Base-by-base conservation (phyloP, 2,329 filamentous ascomycete species). In the Diplocarpon mali region DNA sequence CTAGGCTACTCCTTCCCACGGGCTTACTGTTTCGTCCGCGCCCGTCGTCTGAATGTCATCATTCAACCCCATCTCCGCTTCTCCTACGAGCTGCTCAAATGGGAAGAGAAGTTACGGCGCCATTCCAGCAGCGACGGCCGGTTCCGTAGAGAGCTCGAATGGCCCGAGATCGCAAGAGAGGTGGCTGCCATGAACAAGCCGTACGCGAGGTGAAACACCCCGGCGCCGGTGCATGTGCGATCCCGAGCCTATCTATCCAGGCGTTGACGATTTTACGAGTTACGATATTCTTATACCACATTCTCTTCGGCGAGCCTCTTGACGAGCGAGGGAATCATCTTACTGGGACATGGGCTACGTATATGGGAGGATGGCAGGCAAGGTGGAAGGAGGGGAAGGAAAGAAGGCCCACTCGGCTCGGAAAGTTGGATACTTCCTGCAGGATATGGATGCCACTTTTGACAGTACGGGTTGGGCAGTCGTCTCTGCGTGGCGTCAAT, bases 11-110 rank as follows among this genome's bases (percentile, higher is more conserved):
- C 87, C 0, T 90, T 96, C 57, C 88, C 92, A 11, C 76, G 85
- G 44, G 92, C 92, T 47, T 98, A 98, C 65, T 96, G 92, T 64
- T 96, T 90, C 63, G 92, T 98, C 31, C 81, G 92, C 28, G 92
- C 92, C 15, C 77, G 92, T 42, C 75, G 92, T 49, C 71, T 98
- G 38, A 98, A 98, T 60, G 92, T 98, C 42, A 98, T 98, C 52
- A 96, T 98, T 52, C 92, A 98, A 63, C 92, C 92, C 11, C 90
- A 98, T 67, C 72, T 98, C 45, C 77, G 87, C 47, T 98, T 98
- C 66, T 84, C 85, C 54, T 95, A 96, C 60, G 92, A 98, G 66
- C 74, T 98, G 27, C 72, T 98, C 40, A 93, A 93, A 63, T 96
- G 90, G 87, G 92, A 98, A 65, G 90, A 95, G 64, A 65, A 74